Conservation (phyloP, 345 rosid genomes). For the Moricandia moricandioides region DNA sequence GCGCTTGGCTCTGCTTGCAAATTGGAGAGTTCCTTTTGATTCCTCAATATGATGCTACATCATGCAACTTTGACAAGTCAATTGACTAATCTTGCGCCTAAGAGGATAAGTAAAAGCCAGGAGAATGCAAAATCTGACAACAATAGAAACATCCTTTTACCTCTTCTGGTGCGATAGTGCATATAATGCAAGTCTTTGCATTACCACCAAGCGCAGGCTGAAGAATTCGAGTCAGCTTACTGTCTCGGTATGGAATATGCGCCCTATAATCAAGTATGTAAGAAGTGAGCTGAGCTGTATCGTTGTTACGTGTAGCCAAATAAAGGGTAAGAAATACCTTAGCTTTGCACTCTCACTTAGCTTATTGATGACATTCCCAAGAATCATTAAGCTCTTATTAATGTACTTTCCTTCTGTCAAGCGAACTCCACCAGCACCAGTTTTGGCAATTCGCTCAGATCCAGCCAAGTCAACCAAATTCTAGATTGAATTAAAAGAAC, state of each 20-base stretch:
- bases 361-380: slow-evolving; percentile 91
- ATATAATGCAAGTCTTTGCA: slow-evolving; percentile 89
- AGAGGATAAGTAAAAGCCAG: neutral
- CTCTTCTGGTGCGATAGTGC: slow-evolving; percentile 98
- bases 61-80: neutral
- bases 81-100: neutral
- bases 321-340: neutral
- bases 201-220: slow-evolving; percentile 97
- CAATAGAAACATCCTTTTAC: slow-evolving; percentile 36
- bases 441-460: slow-evolving; percentile 85
- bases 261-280: neutral
- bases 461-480: slow-evolving; percentile 95
- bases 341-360: slow-evolving; percentile 64
- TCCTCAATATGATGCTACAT: slow-evolving; percentile 86
- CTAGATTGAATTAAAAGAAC: slow-evolving; percentile 39
- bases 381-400: slow-evolving; percentile 88
- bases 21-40: slow-evolving; percentile 89
- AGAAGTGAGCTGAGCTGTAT: slow-evolving; percentile 17
- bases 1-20: slow-evolving; percentile 96
- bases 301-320: neutral
- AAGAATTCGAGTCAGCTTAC: slow-evolving; percentile 91
- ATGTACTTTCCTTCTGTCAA: slow-evolving; percentile 87
- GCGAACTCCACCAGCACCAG: slow-evolving; percentile 91
- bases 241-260: slow-evolving; percentile 84
- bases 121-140: neutral